Percentiles rank a stretch among this genome's conserved stretches.
Evolutionary conservation across 192 early-diverging fungal genomes (phyloP).

Genomic region (Linnemannia hyalina): DNA sequence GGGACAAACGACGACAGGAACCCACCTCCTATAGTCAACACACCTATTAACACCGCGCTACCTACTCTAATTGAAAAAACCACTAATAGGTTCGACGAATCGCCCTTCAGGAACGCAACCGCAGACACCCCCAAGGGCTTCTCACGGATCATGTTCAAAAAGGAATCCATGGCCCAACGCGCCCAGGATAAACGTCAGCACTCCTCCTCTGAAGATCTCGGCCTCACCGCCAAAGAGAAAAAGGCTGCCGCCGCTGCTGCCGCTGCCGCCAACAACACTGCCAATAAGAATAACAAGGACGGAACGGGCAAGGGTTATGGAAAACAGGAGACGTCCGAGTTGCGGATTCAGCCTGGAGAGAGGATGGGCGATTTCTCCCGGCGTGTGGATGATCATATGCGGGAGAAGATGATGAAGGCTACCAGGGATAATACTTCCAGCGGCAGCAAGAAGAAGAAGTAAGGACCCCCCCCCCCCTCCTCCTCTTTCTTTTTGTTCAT

Average conservation of each 20-base stretch:
- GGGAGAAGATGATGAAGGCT: slow-evolving; percentile 51
- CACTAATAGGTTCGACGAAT: slow-evolving; percentile 40
- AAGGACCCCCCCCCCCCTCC: no score
- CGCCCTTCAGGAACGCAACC: slow-evolving; percentile 49
- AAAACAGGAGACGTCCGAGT: slow-evolving; percentile 28
- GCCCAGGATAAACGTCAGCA: slow-evolving; percentile 25
- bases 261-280: neutral
- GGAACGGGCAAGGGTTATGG: neutral
- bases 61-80: neutral
- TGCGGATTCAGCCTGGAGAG: slow-evolving; percentile 59
- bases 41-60: neutral
- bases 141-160: slow-evolving; percentile 58
- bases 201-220: slow-evolving; percentile 27
- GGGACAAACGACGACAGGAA: neutral
- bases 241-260: slow-evolving; percentile 20
- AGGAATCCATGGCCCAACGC: slow-evolving; percentile 35
- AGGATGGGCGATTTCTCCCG: slow-evolving; percentile 60
- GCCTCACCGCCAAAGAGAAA: neutral
- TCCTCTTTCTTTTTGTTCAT: neutral
- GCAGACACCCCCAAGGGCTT: slow-evolving; percentile 61
- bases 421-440: slow-evolving; percentile 51
- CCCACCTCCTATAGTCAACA: neutral
- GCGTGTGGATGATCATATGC: slow-evolving; percentile 62
- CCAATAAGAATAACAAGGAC: slow-evolving; percentile 12
- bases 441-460: slow-evolving; percentile 61